Evolutionary conservation across 2,329 filamentous ascomycete species (phyloP), one percentile per base, ranked within the genome.

Genomic region (Phialophora macrospora): DNA sequence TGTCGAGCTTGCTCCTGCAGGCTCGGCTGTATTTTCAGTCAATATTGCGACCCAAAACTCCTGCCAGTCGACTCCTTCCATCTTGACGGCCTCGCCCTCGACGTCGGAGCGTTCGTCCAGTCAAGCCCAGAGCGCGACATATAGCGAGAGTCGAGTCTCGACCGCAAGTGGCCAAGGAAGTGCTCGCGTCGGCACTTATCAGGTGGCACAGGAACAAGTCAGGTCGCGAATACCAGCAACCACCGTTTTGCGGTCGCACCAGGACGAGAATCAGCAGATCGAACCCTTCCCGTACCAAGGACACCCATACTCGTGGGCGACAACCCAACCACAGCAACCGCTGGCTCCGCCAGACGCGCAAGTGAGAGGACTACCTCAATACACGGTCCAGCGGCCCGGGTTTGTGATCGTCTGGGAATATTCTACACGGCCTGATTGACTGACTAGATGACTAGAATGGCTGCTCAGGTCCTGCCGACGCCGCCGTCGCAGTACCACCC

Each of bases 1-100:
- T 65, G 34, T 67, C 67, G 67, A 67, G 65, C 67, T 69, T 69
- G 67, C 67, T 55, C 17, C 28, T 48, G 67, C 67, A 69, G 63
- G 67, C 65, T 69, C 67, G 67, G 63, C 26, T 55, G 38, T 63
- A 55, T 12, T 38, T n/a, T 63, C 67, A 55, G 65, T 62, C 67
- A 69, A 65, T 48, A 69, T 69, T 67, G 67, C 67, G 65, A 55
- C 67, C 62, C 67, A 26, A 51, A 67, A 48, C 28, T 63, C 55
- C 44, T 60, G 61, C 20, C 67, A 63, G 32, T 62, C 62, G 26
- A 60, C 61, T 41, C 60, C 62, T 32, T 61, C 61, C 58, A 46
- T 65, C 58, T 51, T 58, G 59, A 60, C 64, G 41, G 52, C 59
- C 28, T 67, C 64, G 24, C 49, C 59, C 14, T 65, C 67, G 22